A percentile compares a stretch with the other conserved stretches of the same genome.
These are phyloP conservation scores for Trichocomaceae sp. DNA, from an alignment of 2,329 filamentous ascomycete species.

Conservation along the genomic window DNA sequence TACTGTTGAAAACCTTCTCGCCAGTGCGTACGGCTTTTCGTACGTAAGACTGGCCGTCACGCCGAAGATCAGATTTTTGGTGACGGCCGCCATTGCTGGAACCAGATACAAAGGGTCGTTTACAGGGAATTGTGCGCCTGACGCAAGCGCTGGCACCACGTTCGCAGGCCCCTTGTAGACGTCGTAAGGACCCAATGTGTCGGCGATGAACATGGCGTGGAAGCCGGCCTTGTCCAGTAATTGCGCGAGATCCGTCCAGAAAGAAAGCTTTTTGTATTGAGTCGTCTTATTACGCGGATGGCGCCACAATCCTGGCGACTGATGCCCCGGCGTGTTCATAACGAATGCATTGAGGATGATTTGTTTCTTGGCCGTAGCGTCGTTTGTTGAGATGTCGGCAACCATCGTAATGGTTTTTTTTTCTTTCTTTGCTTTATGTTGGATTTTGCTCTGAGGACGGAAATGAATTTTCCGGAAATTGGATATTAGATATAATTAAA, in stretches of 20 bases:
- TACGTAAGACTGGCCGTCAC: slow-evolving; percentile 52
- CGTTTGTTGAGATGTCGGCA: too few species aligned
- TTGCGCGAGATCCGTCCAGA: slow-evolving; percentile 45
- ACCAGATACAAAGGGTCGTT: slow-evolving; percentile 38
- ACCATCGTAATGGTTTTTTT: background rate
- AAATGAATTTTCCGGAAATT: too few species aligned
- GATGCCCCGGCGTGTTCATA: slow-evolving; percentile 43
- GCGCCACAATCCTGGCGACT: slow-evolving; percentile 28
- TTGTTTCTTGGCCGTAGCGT: slow-evolving; percentile 5
- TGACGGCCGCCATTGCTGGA: slow-evolving; percentile 43
- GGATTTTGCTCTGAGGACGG: too few species aligned
- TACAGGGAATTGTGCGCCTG: slow-evolving; percentile 39
- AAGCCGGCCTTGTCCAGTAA: slow-evolving; percentile 45
- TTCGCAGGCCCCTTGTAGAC: slow-evolving; percentile 40
- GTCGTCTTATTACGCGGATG: slow-evolving; percentile 28
- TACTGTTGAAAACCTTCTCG: slow-evolving; percentile 48
- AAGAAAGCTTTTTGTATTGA: slow-evolving; percentile 38
- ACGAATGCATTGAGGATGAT: slow-evolving; percentile 41
- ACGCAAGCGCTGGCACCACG: slow-evolving; percentile 32
- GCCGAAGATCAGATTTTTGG: slow-evolving; percentile 44
- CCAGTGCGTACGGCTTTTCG: slow-evolving; percentile 50
- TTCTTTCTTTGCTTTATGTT: too few species aligned
- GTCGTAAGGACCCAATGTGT: slow-evolving; percentile 44
- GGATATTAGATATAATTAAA: too few species aligned
- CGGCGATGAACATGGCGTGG: slow-evolving; percentile 48